These are phyloP conservation scores for Epichloe uncinata DNA, from an alignment of 2,329 filamentous ascomycete species.

Conservation along the genomic window DNA sequence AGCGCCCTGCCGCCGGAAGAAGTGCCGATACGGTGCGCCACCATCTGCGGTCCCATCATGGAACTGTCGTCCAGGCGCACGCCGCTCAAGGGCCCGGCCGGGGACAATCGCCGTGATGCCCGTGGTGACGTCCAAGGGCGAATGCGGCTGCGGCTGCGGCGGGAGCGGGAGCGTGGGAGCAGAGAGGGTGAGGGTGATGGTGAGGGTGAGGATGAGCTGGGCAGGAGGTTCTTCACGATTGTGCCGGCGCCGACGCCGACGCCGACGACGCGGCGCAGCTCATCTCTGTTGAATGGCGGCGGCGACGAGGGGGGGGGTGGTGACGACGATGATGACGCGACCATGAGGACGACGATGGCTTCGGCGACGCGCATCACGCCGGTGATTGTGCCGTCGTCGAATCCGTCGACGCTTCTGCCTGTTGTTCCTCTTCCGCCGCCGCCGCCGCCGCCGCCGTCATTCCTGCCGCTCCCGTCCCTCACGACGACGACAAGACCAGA, in stretches of 20 bases:
- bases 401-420: neutral
- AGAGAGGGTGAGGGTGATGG: neutral
- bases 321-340: neutral
- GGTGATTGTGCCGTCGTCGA: neutral
- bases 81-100: neutral
- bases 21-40: conserved; percentile 25
- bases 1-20: conserved; percentile 21
- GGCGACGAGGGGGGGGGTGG: neutral
- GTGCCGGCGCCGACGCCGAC: conserved; percentile 15
- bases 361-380: conserved; percentile 5
- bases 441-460: neutral
- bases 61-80: conserved; percentile 26
- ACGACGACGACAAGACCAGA: no score
- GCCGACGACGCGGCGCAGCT: conserved; percentile 5
- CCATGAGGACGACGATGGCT: no score
- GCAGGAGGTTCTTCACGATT: conserved; percentile 17
- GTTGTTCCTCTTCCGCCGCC: neutral
- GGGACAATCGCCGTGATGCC: no score
- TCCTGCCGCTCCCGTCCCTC: neutral
- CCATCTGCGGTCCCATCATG: conserved; percentile 29
- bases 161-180: no score
- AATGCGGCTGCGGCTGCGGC: no score
- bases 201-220: neutral
- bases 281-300: neutral
- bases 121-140: no score